A percentile compares a stretch with the other conserved stretches of the same genome.
Conservation (phyloP, 768 basidiomycete species). For the Tremella yokohamensis region DNA sequence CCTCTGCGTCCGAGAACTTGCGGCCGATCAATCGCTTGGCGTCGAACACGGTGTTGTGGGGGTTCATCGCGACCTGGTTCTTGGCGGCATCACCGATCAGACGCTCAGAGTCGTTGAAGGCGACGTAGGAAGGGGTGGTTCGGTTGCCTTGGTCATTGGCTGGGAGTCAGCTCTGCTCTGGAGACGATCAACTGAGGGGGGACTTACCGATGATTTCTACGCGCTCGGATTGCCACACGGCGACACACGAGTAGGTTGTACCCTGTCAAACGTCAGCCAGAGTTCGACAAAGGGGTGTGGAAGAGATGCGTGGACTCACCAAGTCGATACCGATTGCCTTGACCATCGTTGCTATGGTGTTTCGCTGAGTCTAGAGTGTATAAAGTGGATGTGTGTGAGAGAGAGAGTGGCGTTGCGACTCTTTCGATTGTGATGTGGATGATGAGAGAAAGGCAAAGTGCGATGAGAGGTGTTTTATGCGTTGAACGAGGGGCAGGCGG, state of each 20-base stretch:
- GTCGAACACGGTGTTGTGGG: slow-evolving; percentile 92
- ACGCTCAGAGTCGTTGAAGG: slow-evolving; percentile 91
- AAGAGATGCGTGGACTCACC: slow-evolving; percentile 51
- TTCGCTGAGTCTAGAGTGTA: too few relatives aligned
- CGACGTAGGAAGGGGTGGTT: slow-evolving; percentile 92
- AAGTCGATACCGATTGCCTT: slow-evolving; percentile 53
- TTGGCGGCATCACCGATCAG: slow-evolving; percentile 98
- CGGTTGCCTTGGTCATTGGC: slow-evolving; percentile 65
- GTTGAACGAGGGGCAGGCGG: too few relatives aligned
- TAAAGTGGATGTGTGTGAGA: too few relatives aligned
- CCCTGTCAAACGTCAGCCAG: slow-evolving; percentile 53
- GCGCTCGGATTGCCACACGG: slow-evolving; percentile 99
- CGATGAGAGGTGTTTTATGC: too few relatives aligned
- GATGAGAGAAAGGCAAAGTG: too few relatives aligned
- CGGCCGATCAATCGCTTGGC: slow-evolving; percentile 93
- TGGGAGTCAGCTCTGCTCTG: slow-evolving; percentile 8
- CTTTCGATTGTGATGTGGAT: too few relatives aligned
- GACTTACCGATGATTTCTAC: slow-evolving; percentile 82
- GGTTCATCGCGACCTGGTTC: slow-evolving; percentile 96
- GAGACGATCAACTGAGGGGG: background rate
- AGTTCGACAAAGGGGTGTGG: background rate
- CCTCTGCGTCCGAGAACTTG: slow-evolving; percentile 55
- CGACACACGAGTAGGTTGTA: slow-evolving; percentile 98
- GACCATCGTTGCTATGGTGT: slow-evolving; percentile 27
- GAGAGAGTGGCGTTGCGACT: too few relatives aligned